Conservation (phyloP, 2,329 filamentous ascomycete genomes). For the Thelonectria olida region DNA sequence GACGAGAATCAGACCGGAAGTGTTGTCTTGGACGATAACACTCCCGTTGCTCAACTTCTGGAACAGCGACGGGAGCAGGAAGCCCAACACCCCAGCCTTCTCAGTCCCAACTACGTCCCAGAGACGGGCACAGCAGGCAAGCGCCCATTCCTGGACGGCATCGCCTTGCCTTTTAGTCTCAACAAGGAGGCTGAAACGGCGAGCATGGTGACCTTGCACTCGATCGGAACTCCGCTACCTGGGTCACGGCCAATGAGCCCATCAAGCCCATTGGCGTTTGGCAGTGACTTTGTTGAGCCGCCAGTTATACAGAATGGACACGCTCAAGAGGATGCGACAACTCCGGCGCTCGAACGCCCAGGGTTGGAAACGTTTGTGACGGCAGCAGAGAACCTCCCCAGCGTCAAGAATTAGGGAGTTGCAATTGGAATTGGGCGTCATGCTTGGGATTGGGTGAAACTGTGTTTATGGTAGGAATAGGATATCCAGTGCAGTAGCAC, state of each 20-base stretch:
- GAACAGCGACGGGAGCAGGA: slow-evolving; percentile 52
- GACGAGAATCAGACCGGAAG: slow-evolving; percentile 60
- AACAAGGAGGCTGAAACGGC: slow-evolving; percentile 71
- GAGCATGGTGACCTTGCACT: slow-evolving; percentile 74
- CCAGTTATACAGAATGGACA: slow-evolving; percentile 11
- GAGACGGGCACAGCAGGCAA: slow-evolving; percentile 66
- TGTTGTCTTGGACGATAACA: slow-evolving; percentile 47
- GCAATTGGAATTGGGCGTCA: slow-evolving; percentile 21
- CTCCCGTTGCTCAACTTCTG: slow-evolving; percentile 54
- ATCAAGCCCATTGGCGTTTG: slow-evolving; percentile 38
- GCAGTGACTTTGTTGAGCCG: slow-evolving; percentile 1
- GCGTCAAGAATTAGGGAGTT: slow-evolving; percentile 32
- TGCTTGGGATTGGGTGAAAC: slow-evolving; percentile 23
- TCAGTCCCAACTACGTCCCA: slow-evolving; percentile 54
- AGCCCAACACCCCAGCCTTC: slow-evolving; percentile 51
- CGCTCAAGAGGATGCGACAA: slow-evolving; percentile 2
- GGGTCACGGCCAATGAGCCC: slow-evolving; percentile 48
- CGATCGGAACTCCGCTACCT: slow-evolving; percentile 44
- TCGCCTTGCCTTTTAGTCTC: slow-evolving; percentile 78
- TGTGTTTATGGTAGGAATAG: slow-evolving; percentile 23
- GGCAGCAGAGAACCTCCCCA: slow-evolving; percentile 56
- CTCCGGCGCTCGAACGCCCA: slow-evolving; percentile 43
- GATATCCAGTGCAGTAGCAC: slow-evolving; percentile 24
- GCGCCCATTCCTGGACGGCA: slow-evolving; percentile 72
- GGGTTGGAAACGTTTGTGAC: slow-evolving; percentile 65